Conservation (phyloP, 306 rosid genomes). For the Myrica gale region DNA sequence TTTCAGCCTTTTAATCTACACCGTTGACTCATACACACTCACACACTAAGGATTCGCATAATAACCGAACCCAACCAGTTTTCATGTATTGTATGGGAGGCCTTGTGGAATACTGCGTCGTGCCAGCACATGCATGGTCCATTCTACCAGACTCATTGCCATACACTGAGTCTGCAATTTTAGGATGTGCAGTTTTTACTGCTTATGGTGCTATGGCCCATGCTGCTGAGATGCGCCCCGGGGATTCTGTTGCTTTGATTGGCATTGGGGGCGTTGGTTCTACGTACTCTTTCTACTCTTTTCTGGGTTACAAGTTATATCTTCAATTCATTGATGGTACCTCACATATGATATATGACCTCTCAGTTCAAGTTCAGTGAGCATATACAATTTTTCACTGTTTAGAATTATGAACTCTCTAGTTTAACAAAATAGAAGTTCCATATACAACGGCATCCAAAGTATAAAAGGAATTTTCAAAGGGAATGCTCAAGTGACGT, state of each 20-base stretch:
- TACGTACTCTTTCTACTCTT: constrained; percentile 43
- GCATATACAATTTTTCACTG: too few species aligned
- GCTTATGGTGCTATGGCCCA: constrained; percentile 99
- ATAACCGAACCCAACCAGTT: too few species aligned
- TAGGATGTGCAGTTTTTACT: constrained; percentile 98
- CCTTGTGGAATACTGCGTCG: constrained; percentile 95
- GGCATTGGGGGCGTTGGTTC: constrained; percentile 97
- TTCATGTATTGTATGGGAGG: constrained; percentile 98
- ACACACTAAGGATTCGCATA: too few species aligned
- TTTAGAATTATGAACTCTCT: too few species aligned
- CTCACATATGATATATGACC: too few species aligned
- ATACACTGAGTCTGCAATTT: constrained; percentile 77
- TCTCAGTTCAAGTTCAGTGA: too few species aligned
- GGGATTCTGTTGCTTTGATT: constrained; percentile 90
- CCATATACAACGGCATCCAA: too few species aligned
- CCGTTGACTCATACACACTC: too few species aligned
- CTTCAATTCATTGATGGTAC: not conserved
- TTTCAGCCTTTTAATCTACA: too few species aligned
- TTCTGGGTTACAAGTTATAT: not conserved
- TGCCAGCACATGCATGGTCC: constrained; percentile 78
- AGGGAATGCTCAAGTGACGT: too few species aligned
- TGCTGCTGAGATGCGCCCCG: constrained; percentile 88
- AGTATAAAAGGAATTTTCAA: too few species aligned
- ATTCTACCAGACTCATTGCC: constrained; percentile 75
- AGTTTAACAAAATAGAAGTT: too few species aligned